Evolutionary conservation across 495 filamentous ascomycete genomes (phyloP).

Genomic region (Aspergillus hancockii): DNA sequence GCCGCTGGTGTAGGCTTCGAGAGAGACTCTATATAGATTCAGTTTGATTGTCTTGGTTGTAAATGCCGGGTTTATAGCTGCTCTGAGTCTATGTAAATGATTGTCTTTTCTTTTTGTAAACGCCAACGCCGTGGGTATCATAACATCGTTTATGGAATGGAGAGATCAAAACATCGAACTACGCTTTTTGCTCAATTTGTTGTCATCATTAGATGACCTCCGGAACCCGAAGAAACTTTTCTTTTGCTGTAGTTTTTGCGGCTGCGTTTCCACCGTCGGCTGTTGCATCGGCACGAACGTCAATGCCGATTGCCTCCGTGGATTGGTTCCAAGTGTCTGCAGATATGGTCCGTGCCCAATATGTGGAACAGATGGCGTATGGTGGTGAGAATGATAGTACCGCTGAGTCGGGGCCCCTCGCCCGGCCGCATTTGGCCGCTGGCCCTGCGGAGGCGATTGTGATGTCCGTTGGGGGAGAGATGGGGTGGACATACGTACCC

Average conservation of each 20-base stretch:
- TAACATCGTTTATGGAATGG: constrained; percentile 7
- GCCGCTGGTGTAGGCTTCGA: constrained; percentile 2
- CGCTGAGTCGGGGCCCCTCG: constrained; percentile 18
- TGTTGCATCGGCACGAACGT: constrained; percentile 17
- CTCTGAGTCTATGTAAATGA: not conserved
- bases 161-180: constrained; percentile 52
- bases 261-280: constrained; percentile 8
- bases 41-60: not conserved
- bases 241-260: constrained; percentile 35
- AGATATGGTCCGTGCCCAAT: constrained; percentile 29
- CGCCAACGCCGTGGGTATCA: constrained; percentile 13
- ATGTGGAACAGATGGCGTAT: constrained; percentile 21
- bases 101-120: not conserved
- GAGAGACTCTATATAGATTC: not conserved
- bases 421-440: constrained; percentile 5
- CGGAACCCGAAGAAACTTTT: constrained; percentile 53
- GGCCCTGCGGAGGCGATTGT: constrained; percentile 21
- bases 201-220: constrained; percentile 33
- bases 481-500: constrained; percentile 34
- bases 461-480: constrained; percentile 29
- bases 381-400: constrained; percentile 20
- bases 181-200: constrained; percentile 49
- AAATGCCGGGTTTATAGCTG: not conserved
- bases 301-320: constrained; percentile 20
- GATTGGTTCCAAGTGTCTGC: constrained; percentile 17